phyloP scores from a whole-genome alignment of 805 yeast genomes.

The Candida khao-thaluensis region DNA sequence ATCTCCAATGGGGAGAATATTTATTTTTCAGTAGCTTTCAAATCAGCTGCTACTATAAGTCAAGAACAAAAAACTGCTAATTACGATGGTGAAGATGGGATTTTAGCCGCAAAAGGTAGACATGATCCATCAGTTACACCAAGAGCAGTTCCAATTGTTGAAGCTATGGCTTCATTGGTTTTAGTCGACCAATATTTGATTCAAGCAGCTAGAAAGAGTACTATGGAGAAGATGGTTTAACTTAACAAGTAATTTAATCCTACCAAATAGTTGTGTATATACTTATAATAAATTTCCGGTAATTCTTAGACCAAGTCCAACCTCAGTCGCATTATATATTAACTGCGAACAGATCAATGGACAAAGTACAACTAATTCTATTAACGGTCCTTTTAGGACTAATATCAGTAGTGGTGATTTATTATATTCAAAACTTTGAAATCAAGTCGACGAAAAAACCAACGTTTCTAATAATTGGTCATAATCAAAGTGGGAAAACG shows the following conservation, averaged over 20 bases:
- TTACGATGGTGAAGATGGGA: conserved; percentile 85
- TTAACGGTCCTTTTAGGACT: conserved; percentile 28
- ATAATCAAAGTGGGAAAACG: conserved; percentile 67
- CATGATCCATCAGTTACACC: conserved; percentile 99
- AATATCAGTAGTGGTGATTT: conserved; percentile 22
- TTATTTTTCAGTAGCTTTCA: conserved; percentile 93
- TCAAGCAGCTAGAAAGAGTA: conserved; percentile 75
- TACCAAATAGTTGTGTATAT: not conserved
- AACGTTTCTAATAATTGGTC: conserved; percentile 63
- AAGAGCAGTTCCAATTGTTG: conserved; percentile 97
- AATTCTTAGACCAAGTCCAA: no score
- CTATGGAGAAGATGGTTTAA: conserved; percentile 10
- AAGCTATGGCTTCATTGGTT: conserved; percentile 96
- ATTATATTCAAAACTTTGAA: conserved; percentile 24
- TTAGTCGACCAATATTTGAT: conserved; percentile 81
- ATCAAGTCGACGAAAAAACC: conserved; percentile 34
- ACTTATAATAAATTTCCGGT: no score
- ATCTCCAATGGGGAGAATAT: conserved; percentile 94
- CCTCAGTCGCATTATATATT: no score
- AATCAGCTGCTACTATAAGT: conserved; percentile 96
- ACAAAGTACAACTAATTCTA: conserved; percentile 24
- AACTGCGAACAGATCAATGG: no score
- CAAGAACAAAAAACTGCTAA: conserved; percentile 88
- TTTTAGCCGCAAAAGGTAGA: conserved; percentile 93
- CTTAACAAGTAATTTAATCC: not conserved